These are phyloP conservation scores for Aspergillus sp. DNA, from an alignment of 2,329 filamentous ascomycete species.

Conservation along the genomic window DNA sequence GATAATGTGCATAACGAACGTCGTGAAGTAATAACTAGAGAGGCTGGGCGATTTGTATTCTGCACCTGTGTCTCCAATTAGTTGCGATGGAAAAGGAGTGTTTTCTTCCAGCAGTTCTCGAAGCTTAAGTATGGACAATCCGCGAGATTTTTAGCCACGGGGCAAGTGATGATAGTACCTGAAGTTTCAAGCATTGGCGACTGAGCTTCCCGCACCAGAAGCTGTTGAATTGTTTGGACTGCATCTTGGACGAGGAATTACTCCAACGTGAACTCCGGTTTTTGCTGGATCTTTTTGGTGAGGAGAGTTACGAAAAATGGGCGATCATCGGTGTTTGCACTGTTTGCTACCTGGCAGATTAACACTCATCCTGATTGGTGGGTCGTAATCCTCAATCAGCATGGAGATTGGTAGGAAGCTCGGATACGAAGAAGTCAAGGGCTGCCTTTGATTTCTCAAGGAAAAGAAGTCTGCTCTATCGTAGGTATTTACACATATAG, in stretches of 20 bases:
- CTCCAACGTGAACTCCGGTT: neutral
- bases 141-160: neutral
- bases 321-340: conserved; percentile 11
- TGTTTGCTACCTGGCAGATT: conserved; percentile 6
- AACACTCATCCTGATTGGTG: neutral
- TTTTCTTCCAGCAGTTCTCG: neutral
- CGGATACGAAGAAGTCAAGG: neutral
- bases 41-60: conserved; percentile 14
- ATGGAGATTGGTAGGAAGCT: neutral
- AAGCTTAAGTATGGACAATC: neutral
- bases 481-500: neutral
- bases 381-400: too few species aligned
- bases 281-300: neutral
- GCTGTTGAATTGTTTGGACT: conserved; percentile 20
- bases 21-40: neutral
- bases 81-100: neutral
- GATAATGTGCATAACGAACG: neutral
- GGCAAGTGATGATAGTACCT: conserved; percentile 14
- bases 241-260: conserved; percentile 19
- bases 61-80: conserved; percentile 14
- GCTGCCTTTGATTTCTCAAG: too few species aligned
- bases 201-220: conserved; percentile 21
- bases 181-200: conserved; percentile 16
- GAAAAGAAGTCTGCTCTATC: neutral
- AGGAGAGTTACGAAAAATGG: neutral